Conservation (phyloP, 2,329 filamentous ascomycete species). For the Pseudohalonectria lignicola region DNA sequence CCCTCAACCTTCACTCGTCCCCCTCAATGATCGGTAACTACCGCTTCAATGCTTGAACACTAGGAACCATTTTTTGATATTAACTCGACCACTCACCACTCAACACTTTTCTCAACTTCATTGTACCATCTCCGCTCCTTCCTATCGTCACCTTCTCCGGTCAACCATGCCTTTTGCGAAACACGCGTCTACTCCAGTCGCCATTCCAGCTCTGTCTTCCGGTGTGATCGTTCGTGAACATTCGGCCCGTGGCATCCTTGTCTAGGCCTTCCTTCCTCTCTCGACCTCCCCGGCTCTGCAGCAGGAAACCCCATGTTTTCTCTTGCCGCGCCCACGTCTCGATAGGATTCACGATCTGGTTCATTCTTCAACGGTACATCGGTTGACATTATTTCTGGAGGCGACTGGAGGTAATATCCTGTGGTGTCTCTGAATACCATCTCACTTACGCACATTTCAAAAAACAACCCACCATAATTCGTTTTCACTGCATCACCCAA, state of each 20-base stretch:
- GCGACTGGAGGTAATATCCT: slow-evolving; percentile 13
- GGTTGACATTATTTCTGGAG: slow-evolving; percentile 5
- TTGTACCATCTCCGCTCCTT: slow-evolving; percentile 16
- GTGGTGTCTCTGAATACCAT: too few relatives aligned
- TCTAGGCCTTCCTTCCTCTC: slow-evolving; percentile 30
- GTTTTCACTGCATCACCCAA: slow-evolving; percentile 25
- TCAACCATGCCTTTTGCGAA: slow-evolving; percentile 49
- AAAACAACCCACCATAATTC: neutral
- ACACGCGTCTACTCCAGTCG: slow-evolving; percentile 45
- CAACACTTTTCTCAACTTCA: slow-evolving; percentile 7
- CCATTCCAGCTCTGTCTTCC: slow-evolving; percentile 48
- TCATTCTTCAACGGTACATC: slow-evolving; percentile 6
- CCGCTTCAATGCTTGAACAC: slow-evolving; percentile 1
- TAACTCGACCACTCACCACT: slow-evolving; percentile 4
- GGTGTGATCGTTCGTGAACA: slow-evolving; percentile 46
- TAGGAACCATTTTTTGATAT: slow-evolving; percentile 6
- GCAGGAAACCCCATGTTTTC: slow-evolving; percentile 16
- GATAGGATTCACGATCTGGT: slow-evolving; percentile 12
- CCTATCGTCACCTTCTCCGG: slow-evolving; percentile 13
- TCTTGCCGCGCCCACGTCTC: slow-evolving; percentile 18
- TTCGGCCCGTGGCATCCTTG: slow-evolving; percentile 27
- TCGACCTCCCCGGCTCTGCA: slow-evolving; percentile 18
- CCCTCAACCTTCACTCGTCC: slow-evolving; percentile 6
- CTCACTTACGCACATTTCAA: slow-evolving; percentile 11
- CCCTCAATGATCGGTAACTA: slow-evolving; percentile 4